Conservation (phyloP, 23 red algal species). For the Agarophyton chilense region DNA sequence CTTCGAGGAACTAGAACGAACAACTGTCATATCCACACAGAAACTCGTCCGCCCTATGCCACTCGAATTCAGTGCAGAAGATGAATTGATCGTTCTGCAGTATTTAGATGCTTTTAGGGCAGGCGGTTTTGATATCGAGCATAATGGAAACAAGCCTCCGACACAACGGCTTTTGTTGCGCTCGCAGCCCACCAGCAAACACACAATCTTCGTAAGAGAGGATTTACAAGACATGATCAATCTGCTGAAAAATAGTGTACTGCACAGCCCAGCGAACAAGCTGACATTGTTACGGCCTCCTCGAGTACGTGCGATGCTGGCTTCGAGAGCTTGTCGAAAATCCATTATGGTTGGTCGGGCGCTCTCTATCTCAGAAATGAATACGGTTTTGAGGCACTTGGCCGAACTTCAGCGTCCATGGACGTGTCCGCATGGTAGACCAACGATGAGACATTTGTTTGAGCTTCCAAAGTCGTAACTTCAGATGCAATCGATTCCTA, state of each 20-base stretch:
- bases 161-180: slow-evolving; percentile 66
- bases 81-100: slow-evolving; percentile 74
- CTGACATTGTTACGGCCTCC: slow-evolving; percentile 36
- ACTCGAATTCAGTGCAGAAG: slow-evolving; percentile 75
- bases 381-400: slow-evolving; percentile 61
- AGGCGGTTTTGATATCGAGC: slow-evolving; percentile 68
- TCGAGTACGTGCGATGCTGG: slow-evolving; percentile 78
- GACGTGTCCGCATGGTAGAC: slow-evolving; percentile 98
- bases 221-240: slow-evolving; percentile 86
- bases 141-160: slow-evolving; percentile 22
- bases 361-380: slow-evolving; percentile 65
- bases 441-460: slow-evolving; percentile 94
- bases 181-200: slow-evolving; percentile 68
- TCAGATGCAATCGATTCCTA: neutral
- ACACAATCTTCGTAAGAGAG: slow-evolving; percentile 70
- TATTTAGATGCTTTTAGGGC: slow-evolving; percentile 51
- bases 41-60: slow-evolving; percentile 51
- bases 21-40: slow-evolving; percentile 57
- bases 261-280: neutral
- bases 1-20: slow-evolving; percentile 73
- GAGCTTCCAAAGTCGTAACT: slow-evolving; percentile 9
- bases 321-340: slow-evolving; percentile 91
- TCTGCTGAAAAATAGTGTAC: slow-evolving; percentile 35
- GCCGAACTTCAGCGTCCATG: slow-evolving; percentile 81
- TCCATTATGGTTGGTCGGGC: slow-evolving; percentile 94